Evolutionary conservation across 164 flowering plant genomes (phyloP).

Genomic region (Chimonanthus praecox): DNA sequence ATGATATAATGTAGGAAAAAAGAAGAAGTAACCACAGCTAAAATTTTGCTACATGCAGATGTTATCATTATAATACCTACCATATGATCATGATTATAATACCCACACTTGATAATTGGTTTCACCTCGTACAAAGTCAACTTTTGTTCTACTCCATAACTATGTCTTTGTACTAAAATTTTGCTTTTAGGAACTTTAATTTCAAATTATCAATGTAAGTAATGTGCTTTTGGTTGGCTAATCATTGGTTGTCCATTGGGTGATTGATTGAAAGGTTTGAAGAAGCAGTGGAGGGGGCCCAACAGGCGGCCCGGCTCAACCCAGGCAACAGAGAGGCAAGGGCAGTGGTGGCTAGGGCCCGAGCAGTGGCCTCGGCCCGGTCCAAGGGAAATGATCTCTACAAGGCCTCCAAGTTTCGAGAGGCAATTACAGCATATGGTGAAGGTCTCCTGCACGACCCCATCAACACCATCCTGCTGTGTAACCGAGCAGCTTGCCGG

Average conservation of each 20-base stretch:
- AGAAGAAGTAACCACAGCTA: no score
- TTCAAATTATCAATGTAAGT: no score
- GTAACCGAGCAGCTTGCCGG: slow-evolving; percentile 80
- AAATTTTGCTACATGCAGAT: no score
- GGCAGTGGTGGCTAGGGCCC: slow-evolving; percentile 29
- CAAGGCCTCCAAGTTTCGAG: slow-evolving; percentile 49
- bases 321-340: slow-evolving; percentile 40
- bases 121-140: no score
- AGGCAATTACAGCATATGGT: slow-evolving; percentile 53
- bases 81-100: no score
- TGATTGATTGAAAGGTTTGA: slow-evolving; percentile 53
- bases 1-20: no score
- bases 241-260: background rate
- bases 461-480: slow-evolving; percentile 61
- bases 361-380: slow-evolving; percentile 49
- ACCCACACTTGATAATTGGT: no score
- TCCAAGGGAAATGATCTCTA: slow-evolving; percentile 64
- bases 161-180: no score
- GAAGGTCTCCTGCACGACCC: slow-evolving; percentile 75
- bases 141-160: no score
- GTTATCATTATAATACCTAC: no score
- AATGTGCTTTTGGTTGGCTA: background rate
- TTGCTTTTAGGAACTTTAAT: no score
- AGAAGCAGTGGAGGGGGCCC: slow-evolving; percentile 49
- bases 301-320: slow-evolving; percentile 50